These are phyloP conservation scores for Cystofilobasidium ferigula DNA, from an alignment of 768 basidiomycete genomes.

Conservation along the genomic window DNA sequence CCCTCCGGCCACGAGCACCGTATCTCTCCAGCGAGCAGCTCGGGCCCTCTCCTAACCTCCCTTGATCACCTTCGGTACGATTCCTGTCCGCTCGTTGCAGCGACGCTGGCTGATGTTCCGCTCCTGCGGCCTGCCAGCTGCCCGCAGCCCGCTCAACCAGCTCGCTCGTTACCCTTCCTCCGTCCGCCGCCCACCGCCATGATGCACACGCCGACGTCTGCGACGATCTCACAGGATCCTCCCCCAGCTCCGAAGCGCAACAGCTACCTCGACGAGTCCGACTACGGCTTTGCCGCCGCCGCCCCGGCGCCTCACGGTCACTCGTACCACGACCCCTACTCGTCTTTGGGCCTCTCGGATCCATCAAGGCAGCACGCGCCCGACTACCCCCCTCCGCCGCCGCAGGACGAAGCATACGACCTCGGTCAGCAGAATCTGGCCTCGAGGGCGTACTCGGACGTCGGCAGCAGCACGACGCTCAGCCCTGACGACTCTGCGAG, in stretches of 20 bases:
- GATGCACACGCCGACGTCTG: no score
- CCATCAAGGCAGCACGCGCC: slow-evolving; percentile 2
- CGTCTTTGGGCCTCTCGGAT: background rate
- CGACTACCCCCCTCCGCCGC: background rate
- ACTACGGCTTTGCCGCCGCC: slow-evolving; percentile 17
- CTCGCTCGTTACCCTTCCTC: no score
- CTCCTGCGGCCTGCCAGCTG: no score
- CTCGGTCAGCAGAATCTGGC: background rate
- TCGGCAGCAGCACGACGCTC: background rate
- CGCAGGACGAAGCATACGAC: background rate
- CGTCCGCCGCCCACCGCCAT: no score
- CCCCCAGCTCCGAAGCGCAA: background rate
- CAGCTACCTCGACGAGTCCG: slow-evolving; percentile 18
- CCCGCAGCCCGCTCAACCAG: no score
- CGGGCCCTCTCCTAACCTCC: no score
- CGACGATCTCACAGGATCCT: no score
- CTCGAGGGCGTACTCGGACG: background rate
- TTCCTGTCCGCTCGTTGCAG: no score
- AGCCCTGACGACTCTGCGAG: slow-evolving; percentile 7
- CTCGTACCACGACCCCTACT: background rate
- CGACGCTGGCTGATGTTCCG: no score
- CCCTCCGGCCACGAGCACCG: no score
- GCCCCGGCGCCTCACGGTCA: background rate
- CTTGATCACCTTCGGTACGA: no score
- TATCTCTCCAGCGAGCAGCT: no score